These are phyloP conservation scores for Spathaspora sp. DNA, from an alignment of 805 yeast species.

Conservation along the genomic window DNA sequence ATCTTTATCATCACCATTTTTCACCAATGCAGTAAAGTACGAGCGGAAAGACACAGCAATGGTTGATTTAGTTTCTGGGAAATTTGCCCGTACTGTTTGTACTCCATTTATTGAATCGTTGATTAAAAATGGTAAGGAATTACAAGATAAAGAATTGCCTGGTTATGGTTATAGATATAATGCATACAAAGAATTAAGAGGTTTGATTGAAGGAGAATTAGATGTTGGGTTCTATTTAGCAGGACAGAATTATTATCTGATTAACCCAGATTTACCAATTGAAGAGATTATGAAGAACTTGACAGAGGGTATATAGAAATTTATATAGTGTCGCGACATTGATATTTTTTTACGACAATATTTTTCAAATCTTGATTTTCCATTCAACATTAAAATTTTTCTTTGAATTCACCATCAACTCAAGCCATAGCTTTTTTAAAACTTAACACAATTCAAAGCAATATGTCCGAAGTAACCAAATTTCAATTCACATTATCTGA, in stretches of 20 bases:
- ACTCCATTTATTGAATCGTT: constrained; percentile 32
- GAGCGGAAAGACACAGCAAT: constrained; percentile 19
- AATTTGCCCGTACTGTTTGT: constrained; percentile 31
- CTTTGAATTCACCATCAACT: background rate
- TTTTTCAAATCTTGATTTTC: background rate
- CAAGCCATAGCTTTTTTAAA: background rate
- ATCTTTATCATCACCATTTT: constrained; percentile 15
- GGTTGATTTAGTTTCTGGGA: constrained; percentile 36
- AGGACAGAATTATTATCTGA: constrained; percentile 28
- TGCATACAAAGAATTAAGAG: constrained; percentile 25
- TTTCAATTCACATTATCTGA: constrained; percentile 38
- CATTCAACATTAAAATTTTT: background rate
- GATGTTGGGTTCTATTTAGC: constrained; percentile 29
- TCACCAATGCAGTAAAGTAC: constrained; percentile 10
- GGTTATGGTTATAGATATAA: constrained; percentile 31
- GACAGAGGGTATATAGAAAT: background rate
- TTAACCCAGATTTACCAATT: constrained; percentile 5
- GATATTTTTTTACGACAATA: background rate
- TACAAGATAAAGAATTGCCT: constrained; percentile 19
- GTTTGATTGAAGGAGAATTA: constrained; percentile 10
- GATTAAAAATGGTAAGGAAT: constrained; percentile 6
- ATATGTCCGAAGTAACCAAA: constrained; percentile 8
- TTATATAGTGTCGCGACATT: background rate
- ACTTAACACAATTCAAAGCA: background rate
- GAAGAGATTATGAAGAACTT: constrained; percentile 1